Percentiles rank a stretch among this genome's conserved stretches.
phyloP scores from a whole-genome alignment of 768 basidiomycete genomes.

The Cystofilobasidium ferigula region DNA sequence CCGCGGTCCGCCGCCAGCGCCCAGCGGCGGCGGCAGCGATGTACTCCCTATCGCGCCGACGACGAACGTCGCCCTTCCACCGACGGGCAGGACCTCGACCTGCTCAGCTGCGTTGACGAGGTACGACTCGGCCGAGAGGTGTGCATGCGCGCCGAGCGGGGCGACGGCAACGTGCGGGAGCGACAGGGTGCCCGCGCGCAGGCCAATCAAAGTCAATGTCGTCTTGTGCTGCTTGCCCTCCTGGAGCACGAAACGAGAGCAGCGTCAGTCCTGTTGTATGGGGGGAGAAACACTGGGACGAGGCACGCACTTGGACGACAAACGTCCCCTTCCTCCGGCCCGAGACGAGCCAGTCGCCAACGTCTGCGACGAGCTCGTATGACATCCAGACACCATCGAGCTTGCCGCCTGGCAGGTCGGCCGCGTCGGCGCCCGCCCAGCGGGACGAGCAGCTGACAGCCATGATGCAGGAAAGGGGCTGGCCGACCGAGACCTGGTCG shows the following conservation, averaged over 20 bases:
- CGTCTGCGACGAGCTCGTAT: constrained; percentile 65
- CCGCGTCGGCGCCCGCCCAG: constrained; percentile 43
- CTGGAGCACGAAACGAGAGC: constrained; percentile 39
- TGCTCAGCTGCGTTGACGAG: constrained; percentile 75
- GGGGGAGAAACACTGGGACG: constrained; percentile 56
- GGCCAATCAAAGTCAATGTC: constrained; percentile 67
- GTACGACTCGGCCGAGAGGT: constrained; percentile 52
- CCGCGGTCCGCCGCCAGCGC: no score
- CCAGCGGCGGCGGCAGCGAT: no score
- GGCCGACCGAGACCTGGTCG: constrained; percentile 52
- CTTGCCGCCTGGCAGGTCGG: constrained; percentile 36
- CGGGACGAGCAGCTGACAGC: constrained; percentile 62
- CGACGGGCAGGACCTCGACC: constrained; percentile 68
- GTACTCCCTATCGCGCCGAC: no score
- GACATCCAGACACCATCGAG: constrained; percentile 48
- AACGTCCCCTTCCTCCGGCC: constrained; percentile 81
- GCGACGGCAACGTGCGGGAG: constrained; percentile 60
- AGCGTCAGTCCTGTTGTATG: neutral
- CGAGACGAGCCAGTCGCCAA: constrained; percentile 75
- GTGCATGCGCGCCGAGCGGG: constrained; percentile 42
- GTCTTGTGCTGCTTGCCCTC: constrained; percentile 52
- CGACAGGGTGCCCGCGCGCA: constrained; percentile 68
- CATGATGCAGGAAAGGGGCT: constrained; percentile 62
- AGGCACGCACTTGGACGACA: constrained; percentile 54
- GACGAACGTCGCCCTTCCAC: constrained; percentile 55